Base-by-base conservation (phyloP, 2,329 filamentous ascomycete genomes). In the Neodidymelliopsis sp. region DNA sequence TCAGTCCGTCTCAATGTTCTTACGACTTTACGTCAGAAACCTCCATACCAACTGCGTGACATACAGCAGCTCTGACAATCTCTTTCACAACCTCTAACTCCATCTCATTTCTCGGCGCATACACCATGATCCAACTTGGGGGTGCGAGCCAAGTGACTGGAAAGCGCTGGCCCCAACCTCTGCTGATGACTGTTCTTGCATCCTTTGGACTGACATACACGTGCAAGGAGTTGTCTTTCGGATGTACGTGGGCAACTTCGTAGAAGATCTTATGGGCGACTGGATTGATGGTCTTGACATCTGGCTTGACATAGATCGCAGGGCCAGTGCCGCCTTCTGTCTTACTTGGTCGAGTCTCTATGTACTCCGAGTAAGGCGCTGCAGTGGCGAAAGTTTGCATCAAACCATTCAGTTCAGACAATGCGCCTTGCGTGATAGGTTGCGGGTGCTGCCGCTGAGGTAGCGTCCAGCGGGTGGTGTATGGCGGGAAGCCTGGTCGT, bases 161-260 rank as follows among this genome's bases (percentile, higher is more conserved):
- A 69, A 84, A 82, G 28, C 80, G 66, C 74, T 91, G 83, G 0
- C 87, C 91, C 90, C 90, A 95, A 2, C 89, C 89, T 56, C 84
- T 84, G 57, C 84, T 80, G 19, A 95, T 75, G 2, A 94, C 82
- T 39, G 86, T 77, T 59, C 79, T 84, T 45, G 89, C 89, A 69
- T 95, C 91, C 34, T 84, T 81, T 0, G 89, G 89, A 65, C 92
- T 89, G 22, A 94, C 79, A 43, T 85, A 90, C 69, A 94, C 79
- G 72, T 95, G 90, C 78, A 93, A 78, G 10, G 86, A 88, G 57
- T 87, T 83, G 54, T 94, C 90, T 15, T 81, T 85, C 44, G 85
- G 83, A 72, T 95, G 91, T 10, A 91, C 83, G 69, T 95, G 91
- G 13, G 66, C 67, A 1, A 70, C 37, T 40, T 70, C 67, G 35